These are phyloP conservation scores for Fusarium siculi DNA, from an alignment of 2,329 filamentous ascomycete genomes.

Conservation along the genomic window DNA sequence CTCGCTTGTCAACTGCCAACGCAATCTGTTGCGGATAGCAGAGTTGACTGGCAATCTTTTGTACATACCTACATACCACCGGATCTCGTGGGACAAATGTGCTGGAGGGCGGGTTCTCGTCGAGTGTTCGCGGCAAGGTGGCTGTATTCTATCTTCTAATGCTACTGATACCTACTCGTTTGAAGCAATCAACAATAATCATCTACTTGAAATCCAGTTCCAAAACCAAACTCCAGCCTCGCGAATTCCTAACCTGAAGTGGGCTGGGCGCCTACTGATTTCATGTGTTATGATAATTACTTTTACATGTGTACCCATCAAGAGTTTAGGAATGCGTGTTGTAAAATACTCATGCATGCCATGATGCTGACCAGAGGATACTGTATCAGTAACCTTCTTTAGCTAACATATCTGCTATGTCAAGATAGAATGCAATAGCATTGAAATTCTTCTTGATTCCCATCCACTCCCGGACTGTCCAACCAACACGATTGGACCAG, in stretches of 20 bases:
- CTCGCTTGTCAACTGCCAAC: slow-evolving; percentile 26
- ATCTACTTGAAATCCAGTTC: background rate
- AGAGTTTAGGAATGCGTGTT: background rate
- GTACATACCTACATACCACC: slow-evolving; percentile 41
- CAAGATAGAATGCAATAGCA: slow-evolving; percentile 74
- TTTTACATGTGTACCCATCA: background rate
- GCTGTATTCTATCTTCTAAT: slow-evolving; percentile 49
- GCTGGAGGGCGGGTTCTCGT: slow-evolving; percentile 47
- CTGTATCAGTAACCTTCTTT: slow-evolving; percentile 64
- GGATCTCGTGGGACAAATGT: slow-evolving; percentile 42
- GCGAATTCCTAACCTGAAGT: background rate
- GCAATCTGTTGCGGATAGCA: slow-evolving; percentile 10
- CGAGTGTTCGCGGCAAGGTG: slow-evolving; percentile 46
- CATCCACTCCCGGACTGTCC: slow-evolving; percentile 62
- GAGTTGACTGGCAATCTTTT: slow-evolving; percentile 32
- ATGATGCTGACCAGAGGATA: background rate
- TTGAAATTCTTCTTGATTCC: slow-evolving; percentile 70
- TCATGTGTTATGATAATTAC: background rate
- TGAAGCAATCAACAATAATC: slow-evolving; percentile 39
- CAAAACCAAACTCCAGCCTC: background rate
- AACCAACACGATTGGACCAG: slow-evolving; percentile 71
- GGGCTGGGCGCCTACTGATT: background rate
- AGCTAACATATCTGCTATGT: slow-evolving; percentile 75
- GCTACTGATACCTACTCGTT: slow-evolving; percentile 50
- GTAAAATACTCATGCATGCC: background rate